A percentile compares a stretch with the other conserved stretches of the same genome.
Evolutionary conservation across 495 filamentous ascomycete genomes (phyloP).

Genomic region (Rhypophila decipiens): DNA sequence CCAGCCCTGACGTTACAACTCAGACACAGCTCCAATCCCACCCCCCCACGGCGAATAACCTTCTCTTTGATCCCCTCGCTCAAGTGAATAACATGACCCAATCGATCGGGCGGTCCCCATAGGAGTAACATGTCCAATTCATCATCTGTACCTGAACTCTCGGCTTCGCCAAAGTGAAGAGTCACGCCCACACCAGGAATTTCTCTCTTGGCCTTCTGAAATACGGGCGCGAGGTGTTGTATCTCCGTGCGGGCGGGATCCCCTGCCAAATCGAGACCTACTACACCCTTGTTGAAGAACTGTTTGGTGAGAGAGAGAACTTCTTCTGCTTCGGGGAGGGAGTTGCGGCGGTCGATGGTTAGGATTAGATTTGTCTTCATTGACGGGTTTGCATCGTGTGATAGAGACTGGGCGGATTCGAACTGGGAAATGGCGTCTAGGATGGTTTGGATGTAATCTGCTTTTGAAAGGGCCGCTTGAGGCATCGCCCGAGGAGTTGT

Average conservation of each 20-base stretch:
- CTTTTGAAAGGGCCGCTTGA: slow-evolving; percentile 46
- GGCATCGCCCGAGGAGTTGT: slow-evolving; percentile 67
- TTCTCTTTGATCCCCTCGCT: slow-evolving; percentile 47
- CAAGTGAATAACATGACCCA: slow-evolving; percentile 78
- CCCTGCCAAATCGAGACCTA: slow-evolving; percentile 77
- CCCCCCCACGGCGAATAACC: slow-evolving; percentile 41
- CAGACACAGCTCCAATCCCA: slow-evolving; percentile 72
- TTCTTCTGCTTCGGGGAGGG: slow-evolving; percentile 47
- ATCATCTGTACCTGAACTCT: slow-evolving; percentile 38
- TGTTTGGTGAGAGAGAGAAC: slow-evolving; percentile 57
- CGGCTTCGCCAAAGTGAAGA: slow-evolving; percentile 72
- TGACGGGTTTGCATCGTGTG: not conserved
- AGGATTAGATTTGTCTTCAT: slow-evolving; percentile 64
- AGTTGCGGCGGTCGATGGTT: slow-evolving; percentile 64
- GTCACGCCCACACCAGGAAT: slow-evolving; percentile 53
- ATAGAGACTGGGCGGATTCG: too few species aligned
- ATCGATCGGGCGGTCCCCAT: slow-evolving; percentile 60
- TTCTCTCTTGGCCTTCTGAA: slow-evolving; percentile 44
- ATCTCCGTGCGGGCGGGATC: slow-evolving; percentile 62
- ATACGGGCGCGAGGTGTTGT: slow-evolving; percentile 47
- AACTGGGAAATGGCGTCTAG: slow-evolving; percentile 52
- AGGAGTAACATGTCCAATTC: slow-evolving; percentile 59
- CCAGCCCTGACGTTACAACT: slow-evolving; percentile 76
- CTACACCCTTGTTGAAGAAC: slow-evolving; percentile 52
- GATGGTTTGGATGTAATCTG: slow-evolving; percentile 59